Percentiles rank a stretch among this genome's conserved stretches.
These are phyloP conservation scores for Kandelia obovata DNA, from an alignment of 345 rosid genomes.

Conservation along the genomic window DNA sequence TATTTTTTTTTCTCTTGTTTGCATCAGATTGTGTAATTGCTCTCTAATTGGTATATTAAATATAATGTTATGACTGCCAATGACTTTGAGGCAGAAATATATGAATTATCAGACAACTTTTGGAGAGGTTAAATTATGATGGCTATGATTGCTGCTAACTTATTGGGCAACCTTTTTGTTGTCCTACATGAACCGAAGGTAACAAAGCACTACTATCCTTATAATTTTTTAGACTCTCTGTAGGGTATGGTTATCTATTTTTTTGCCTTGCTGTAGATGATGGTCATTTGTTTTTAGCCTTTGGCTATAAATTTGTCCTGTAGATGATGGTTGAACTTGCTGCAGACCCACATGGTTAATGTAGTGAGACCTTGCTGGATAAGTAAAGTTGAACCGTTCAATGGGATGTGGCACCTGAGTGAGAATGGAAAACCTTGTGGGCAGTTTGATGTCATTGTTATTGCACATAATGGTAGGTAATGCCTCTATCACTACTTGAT, in stretches of 20 bases:
- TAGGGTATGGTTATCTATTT: no score
- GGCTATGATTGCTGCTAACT: neutral
- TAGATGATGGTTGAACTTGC: constrained; percentile 6
- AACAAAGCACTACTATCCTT: no score
- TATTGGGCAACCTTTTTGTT: neutral
- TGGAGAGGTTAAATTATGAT: neutral
- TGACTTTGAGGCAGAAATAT: no score
- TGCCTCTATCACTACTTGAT: constrained; percentile 6
- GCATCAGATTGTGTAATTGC: no score
- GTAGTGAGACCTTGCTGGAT: constrained; percentile 95
- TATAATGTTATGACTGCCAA: no score
- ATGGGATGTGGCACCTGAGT: constrained; percentile 90
- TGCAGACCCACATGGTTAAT: constrained; percentile 61
- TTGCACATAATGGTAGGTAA: constrained; percentile 86
- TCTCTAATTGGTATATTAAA: no score
- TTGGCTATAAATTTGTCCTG: neutral
- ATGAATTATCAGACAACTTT: no score
- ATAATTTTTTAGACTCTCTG: no score
- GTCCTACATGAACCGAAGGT: no score
- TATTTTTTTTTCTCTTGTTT: no score
- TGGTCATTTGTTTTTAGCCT: neutral
- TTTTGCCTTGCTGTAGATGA: no score
- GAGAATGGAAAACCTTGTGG: constrained; percentile 79
- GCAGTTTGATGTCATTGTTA: constrained; percentile 71
- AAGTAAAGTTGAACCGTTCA: constrained; percentile 73